phyloP scores from a whole-genome alignment of 805 yeast species.

The Scheffersomyces stipitis region DNA sequence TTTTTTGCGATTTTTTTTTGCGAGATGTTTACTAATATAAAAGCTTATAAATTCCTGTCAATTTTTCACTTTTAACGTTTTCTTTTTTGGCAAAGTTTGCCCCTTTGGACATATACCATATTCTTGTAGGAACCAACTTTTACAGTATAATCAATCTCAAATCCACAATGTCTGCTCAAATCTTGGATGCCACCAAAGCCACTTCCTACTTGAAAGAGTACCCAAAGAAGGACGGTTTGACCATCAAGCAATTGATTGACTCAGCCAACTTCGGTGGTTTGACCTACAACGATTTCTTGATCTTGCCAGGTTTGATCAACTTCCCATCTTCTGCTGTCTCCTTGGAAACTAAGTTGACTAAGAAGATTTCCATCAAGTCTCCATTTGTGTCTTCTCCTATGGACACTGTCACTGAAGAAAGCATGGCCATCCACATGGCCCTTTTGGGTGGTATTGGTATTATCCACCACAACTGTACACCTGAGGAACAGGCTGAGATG shows the following conservation, averaged over 20 bases:
- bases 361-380: slow-evolving; percentile 84
- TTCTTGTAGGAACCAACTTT: no score
- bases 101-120: slow-evolving; percentile 19
- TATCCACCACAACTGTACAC: slow-evolving; percentile 93
- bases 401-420: slow-evolving; percentile 98
- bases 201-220: slow-evolving; percentile 64
- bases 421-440: slow-evolving; percentile 99
- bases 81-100: slow-evolving; percentile 44
- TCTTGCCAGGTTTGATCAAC: slow-evolving; percentile 91
- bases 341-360: slow-evolving; percentile 86
- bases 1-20: no score
- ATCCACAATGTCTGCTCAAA: no score
- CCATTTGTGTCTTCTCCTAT: slow-evolving; percentile 98
- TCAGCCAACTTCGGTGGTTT: slow-evolving; percentile 90
- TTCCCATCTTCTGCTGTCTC: slow-evolving; percentile 79
- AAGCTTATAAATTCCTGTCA: slow-evolving; percentile 3
- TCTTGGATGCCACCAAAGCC: slow-evolving; percentile 56
- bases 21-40: slow-evolving; percentile 7
- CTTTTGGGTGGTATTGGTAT: slow-evolving; percentile 98
- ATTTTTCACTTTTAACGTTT: slow-evolving; percentile 13
- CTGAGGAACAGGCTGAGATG: slow-evolving; percentile 98
- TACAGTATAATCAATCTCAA: no score
- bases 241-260: slow-evolving; percentile 83
- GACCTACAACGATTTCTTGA: slow-evolving; percentile 94
- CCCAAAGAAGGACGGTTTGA: slow-evolving; percentile 78